Evolutionary conservation across 495 filamentous ascomycete genomes (phyloP), one percentile per base, ranked within the genome.

Genomic region (Penicillium subrubescens): DNA sequence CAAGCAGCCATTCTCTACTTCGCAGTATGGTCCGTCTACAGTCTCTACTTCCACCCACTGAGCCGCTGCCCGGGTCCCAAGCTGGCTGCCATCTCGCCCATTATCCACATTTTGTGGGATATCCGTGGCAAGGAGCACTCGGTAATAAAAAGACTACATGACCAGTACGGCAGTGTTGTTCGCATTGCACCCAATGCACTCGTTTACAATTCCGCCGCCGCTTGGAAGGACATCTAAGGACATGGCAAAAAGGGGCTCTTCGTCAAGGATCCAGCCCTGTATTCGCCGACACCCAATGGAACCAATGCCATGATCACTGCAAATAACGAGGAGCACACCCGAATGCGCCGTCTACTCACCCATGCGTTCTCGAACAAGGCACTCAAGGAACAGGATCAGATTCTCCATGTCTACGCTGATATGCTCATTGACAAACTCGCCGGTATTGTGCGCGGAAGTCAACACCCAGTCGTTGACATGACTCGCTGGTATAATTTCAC

Each of bases 221-320:
- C 88, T 0, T 91, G 88, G 75, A 82, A 82, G 10, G 71, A 83
- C 58, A 87, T 92, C 64, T 91, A 91, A 64, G 87, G 82, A 71
- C 75, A 64, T 14, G 61, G 34, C 74, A 74, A 57, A 21, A 67
- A 71, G 48, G 81, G 74, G 5, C 64, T 69, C 14, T 76, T 76
- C 31, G 37, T 67, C 57, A 78, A 75, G 44, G 78, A 86, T 46
- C 70, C 77, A 3, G 60, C 69, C 12, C 61, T 76, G 48, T 72
- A 75, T 37, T 52, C 66, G 21, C 66, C 74, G 8, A 65, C 67
- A 41, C 67, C 67, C 35, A 70, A 75, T 29, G 67, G 71, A 3
- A 62, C 67, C 34, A 63, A 29, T 17, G 29, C 7, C 29, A 57
- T 39, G n/a, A 25, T 71, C 71, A 77, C 57, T 58, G 64, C 31